A percentile compares a stretch with the other conserved stretches of the same genome.
These are phyloP conservation scores for Artemisia argyi DNA, from an alignment of 129 eudicot species.

Conservation along the genomic window DNA sequence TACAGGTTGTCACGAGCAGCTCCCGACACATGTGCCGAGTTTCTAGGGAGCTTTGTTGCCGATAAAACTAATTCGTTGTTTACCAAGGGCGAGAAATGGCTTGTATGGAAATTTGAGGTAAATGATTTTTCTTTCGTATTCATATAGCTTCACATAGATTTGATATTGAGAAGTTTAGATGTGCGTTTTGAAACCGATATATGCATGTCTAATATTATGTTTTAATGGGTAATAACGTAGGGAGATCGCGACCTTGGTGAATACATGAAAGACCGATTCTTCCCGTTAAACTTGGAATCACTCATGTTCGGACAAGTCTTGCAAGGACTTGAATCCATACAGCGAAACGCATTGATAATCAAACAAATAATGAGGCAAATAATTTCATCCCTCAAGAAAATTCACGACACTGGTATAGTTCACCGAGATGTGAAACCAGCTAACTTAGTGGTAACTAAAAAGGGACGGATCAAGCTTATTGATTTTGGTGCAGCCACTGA, in stretches of 20 bases:
- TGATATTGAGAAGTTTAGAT: neutral
- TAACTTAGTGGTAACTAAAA: slow-evolving; percentile 93
- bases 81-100: slow-evolving; percentile 97
- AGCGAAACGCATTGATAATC: slow-evolving; percentile 85
- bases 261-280: slow-evolving; percentile 83
- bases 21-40: slow-evolving; percentile 96
- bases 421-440: slow-evolving; percentile 97
- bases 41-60: slow-evolving; percentile 84
- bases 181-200: too few relatives aligned
- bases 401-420: slow-evolving; percentile 86
- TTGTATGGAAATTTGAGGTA: slow-evolving; percentile 99
- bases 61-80: slow-evolving; percentile 71
- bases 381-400: slow-evolving; percentile 82
- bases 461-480: slow-evolving; percentile 88
- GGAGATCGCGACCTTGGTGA: slow-evolving; percentile 93
- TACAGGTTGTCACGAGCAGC: slow-evolving; percentile 97
- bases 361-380: slow-evolving; percentile 95
- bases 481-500: slow-evolving; percentile 99
- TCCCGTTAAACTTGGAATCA: slow-evolving; percentile 85
- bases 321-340: slow-evolving; percentile 65
- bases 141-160: neutral
- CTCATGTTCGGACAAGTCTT: slow-evolving; percentile 88
- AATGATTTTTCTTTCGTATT: slow-evolving; percentile 1
- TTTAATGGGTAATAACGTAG: slow-evolving; percentile 39
- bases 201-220: slow-evolving; percentile 1